phyloP scores from a whole-genome alignment of 2,329 filamentous ascomycete genomes.

The Trichoderma aggressivum region DNA sequence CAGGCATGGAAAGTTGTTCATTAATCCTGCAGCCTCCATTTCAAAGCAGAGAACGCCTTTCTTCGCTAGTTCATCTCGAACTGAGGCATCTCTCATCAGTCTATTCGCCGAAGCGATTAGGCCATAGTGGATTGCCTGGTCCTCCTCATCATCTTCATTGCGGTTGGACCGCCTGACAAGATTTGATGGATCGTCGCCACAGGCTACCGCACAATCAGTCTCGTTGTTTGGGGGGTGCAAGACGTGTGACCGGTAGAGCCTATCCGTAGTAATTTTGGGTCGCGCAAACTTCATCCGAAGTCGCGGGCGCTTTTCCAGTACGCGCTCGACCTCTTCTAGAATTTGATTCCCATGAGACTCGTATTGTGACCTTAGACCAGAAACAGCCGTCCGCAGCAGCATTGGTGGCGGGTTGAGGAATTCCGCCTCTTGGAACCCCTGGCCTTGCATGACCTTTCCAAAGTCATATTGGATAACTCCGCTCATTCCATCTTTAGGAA shows the following conservation, averaged over 20 bases:
- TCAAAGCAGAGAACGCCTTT: background rate
- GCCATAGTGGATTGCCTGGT: background rate
- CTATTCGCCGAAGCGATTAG: background rate
- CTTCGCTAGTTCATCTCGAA: background rate
- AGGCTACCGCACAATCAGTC: background rate
- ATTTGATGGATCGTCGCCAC: background rate
- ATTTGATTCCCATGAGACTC: accelerated
- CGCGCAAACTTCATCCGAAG: accelerated
- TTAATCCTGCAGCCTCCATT: background rate
- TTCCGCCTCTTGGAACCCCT: background rate
- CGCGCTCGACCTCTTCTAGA: accelerated
- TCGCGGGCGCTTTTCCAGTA: accelerated
- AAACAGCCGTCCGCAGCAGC: background rate
- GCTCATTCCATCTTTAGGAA: accelerated
- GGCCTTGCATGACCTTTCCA: background rate
- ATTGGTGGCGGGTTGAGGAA: background rate
- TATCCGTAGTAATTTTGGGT: accelerated
- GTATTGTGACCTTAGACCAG: background rate
- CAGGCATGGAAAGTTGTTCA: background rate
- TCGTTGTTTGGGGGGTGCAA: background rate
- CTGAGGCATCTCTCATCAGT: background rate
- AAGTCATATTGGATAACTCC: background rate
- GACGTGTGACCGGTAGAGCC: background rate
- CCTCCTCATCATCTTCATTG: accelerated
- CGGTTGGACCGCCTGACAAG: accelerated